These are phyloP conservation scores for Globisporangium nagaii DNA, from an alignment of 352 stramenopile genomes.

Conservation along the genomic window DNA sequence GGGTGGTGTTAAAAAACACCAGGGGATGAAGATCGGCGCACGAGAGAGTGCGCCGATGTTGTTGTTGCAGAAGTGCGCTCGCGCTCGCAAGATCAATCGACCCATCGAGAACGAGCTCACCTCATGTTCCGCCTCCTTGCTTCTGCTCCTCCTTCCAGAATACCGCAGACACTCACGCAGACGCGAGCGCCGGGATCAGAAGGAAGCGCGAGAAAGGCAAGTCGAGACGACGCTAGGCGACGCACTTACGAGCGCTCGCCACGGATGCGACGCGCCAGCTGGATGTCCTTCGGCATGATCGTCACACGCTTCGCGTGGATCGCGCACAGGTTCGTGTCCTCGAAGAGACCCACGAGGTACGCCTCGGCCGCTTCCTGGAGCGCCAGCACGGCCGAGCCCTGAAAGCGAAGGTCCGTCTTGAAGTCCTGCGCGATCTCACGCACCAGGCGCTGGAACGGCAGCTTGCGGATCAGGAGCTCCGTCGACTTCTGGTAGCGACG, in stretches of 20 bases:
- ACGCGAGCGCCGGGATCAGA: not conserved
- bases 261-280: conserved; percentile 90
- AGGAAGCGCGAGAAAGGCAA: conserved; percentile 34
- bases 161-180: no score
- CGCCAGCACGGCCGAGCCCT: conserved; percentile 79
- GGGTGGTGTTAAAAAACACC: conserved; percentile 87
- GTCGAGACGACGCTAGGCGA: no score
- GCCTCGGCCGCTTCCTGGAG: conserved; percentile 89
- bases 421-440: conserved; percentile 87
- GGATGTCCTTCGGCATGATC: conserved; percentile 97
- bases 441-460: conserved; percentile 96
- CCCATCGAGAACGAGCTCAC: no score
- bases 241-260: conserved; percentile 81
- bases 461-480: conserved; percentile 94
- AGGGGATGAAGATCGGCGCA: conserved; percentile 23
- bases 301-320: conserved; percentile 96
- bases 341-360: conserved; percentile 93
- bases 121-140: no score
- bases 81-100: no score
- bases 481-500: conserved; percentile 95
- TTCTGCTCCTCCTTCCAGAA: no score
- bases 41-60: not conserved
- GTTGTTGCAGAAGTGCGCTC: not conserved
- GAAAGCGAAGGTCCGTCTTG: conserved; percentile 88
- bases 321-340: conserved; percentile 94